Percentiles rank a stretch among this genome's conserved stretches.
Conservation (phyloP, 2,329 filamentous ascomycete genomes). For the Fusarium sp. region DNA sequence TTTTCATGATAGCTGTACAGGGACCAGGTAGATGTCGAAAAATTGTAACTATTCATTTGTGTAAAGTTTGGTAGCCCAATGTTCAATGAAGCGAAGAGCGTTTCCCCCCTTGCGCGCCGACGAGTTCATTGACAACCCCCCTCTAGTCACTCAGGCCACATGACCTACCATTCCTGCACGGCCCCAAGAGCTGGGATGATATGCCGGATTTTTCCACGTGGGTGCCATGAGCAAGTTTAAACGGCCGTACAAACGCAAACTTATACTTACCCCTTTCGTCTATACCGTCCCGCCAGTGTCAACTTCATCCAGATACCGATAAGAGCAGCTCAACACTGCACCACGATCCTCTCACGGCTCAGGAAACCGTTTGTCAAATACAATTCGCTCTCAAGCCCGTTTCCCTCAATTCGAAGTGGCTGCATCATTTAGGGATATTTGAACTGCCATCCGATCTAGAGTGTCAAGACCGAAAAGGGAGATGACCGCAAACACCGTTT, state of each 20-base stretch:
- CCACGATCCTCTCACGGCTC: background rate
- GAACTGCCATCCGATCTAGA: background rate
- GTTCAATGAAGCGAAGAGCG: conserved; percentile 22
- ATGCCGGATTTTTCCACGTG: background rate
- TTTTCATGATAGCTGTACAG: conserved; percentile 1
- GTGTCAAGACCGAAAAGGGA: background rate
- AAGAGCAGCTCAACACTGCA: background rate
- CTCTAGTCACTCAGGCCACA: background rate
- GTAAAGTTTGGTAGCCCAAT: background rate
- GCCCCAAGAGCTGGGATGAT: background rate
- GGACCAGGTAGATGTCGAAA: background rate
- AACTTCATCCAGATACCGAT: background rate
- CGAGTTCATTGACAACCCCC: background rate
- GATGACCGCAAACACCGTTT: background rate
- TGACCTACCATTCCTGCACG: background rate
- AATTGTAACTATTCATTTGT: background rate
- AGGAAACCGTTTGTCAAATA: background rate
- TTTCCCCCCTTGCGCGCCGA: background rate
- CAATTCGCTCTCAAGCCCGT: background rate
- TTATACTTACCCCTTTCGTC: background rate
- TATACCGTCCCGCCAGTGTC: background rate
- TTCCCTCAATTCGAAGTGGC: background rate
- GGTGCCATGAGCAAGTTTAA: background rate
- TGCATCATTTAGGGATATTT: background rate
- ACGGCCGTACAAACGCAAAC: background rate